Evolutionary conservation across 345 rosid species (phyloP), one percentile per base, ranked within the genome.

Genomic region (Combretum micranthum): DNA sequence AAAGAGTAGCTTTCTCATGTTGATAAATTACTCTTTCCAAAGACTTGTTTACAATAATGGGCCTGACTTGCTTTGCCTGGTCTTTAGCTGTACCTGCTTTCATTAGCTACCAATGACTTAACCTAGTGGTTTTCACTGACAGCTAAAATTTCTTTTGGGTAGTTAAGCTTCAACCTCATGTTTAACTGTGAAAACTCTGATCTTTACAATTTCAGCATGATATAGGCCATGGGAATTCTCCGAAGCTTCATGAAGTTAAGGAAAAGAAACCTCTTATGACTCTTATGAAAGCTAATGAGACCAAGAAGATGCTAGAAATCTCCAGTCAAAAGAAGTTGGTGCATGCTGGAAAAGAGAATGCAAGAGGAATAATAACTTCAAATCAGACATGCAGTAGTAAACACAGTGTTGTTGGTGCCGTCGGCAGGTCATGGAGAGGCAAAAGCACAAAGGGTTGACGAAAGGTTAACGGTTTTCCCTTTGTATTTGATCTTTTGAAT

Each of bases 281-380:
- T 50, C 45, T 66, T 43, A 45, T 53, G 16, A 67, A 67, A 58
- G 62, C 63, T 42, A 59, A 16, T 15, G 65, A 63, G 59, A 70
- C 62, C 48, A 52, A 60, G 42, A 50, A 19, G 25, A 20, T 46
- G 49, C 17, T 50, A 16, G 42, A 44, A 54, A 42, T 50, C 15
- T 16, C 48, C 18, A 52, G 69, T 19, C 46, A 17, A 50, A 69
- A 53, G 61, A 63, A 23, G 63, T 53, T 32, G 45, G 57, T 32
- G 12, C 57, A 50, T 50, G 51, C 44, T 60, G 82, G 83, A 53
- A 77, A 76, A 60, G 87, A 77, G 69, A 79, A 81, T 57, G 55
- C 15, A 8, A 47, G 19, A 20, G 62, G 65, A 47, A 61, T 26
- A 52, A 15, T 21, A 42, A 26, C 69, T 15, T 17, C 10, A 43